These are phyloP conservation scores for Flaveria floridana DNA, from an alignment of 140 eudicot genomes.

Conservation along the genomic window DNA sequence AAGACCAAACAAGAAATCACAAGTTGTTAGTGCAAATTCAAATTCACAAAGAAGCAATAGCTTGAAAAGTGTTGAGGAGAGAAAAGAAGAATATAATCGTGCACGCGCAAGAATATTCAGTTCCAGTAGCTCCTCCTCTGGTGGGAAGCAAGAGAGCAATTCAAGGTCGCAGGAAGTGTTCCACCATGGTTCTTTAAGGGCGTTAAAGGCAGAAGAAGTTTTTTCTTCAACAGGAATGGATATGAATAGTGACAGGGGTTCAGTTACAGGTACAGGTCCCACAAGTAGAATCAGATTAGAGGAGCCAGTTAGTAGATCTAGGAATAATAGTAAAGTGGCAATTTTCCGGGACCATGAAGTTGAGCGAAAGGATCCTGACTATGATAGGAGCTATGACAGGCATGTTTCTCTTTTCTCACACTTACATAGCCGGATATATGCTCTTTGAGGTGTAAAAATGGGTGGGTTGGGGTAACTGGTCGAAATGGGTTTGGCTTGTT, in stretches of 20 bases:
- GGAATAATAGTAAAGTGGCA: conserved; percentile 70
- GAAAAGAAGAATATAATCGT: conserved; percentile 86
- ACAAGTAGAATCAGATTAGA: conserved; percentile 64
- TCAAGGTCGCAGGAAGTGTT: conserved; percentile 48
- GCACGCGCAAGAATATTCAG: conserved; percentile 90
- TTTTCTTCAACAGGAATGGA: conserved; percentile 43
- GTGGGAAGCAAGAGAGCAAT: conserved; percentile 53
- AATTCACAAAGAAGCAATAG: conserved; percentile 46
- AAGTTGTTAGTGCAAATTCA: conserved; percentile 37
- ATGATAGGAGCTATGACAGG: conserved; percentile 91
- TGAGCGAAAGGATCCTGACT: conserved; percentile 95
- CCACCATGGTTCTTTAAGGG: conserved; percentile 51
- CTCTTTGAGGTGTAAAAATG: not conserved
- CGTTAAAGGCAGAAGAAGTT: conserved; percentile 51
- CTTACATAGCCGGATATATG: not conserved
- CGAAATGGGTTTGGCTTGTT: not conserved
- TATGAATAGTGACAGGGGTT: conserved; percentile 45
- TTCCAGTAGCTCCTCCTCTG: conserved; percentile 56
- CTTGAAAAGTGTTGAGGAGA: conserved; percentile 84
- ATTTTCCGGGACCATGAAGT: conserved; percentile 90
- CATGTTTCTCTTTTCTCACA: not conserved
- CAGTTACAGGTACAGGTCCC: conserved; percentile 52
- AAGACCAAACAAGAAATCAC: conserved; percentile 73
- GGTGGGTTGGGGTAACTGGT: not conserved
- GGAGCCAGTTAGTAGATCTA: conserved; percentile 73